A percentile compares a stretch with the other conserved stretches of the same genome.
phyloP scores from a whole-genome alignment of 371 early-diverging fungal species.

The Zychaea mexicana region DNA sequence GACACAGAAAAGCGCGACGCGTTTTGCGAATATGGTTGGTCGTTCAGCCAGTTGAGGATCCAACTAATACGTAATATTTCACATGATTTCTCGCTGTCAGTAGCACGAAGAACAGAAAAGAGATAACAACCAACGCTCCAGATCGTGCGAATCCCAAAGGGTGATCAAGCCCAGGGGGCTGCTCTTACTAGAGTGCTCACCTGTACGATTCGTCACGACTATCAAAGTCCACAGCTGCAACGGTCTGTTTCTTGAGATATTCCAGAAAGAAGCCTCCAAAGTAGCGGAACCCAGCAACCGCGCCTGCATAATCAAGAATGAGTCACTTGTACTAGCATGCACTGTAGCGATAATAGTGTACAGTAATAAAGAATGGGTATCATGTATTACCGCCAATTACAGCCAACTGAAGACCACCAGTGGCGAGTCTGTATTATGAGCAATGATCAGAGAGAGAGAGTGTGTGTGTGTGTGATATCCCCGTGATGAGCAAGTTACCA shows the following conservation, averaged over 20 bases:
- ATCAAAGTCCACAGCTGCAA: constrained; percentile 64
- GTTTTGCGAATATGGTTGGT: constrained; percentile 56
- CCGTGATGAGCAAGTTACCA: background rate
- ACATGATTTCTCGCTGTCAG: no score
- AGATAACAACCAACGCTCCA: no score
- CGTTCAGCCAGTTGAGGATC: constrained; percentile 65
- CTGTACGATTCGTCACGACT: constrained; percentile 65
- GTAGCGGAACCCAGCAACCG: constrained; percentile 43
- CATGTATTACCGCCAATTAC: constrained; percentile 38
- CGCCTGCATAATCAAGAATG: constrained; percentile 12
- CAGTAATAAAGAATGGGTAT: background rate
- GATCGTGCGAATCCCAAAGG: no score
- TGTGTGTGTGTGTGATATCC: background rate
- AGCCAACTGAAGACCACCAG: constrained; percentile 49
- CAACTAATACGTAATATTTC: constrained; percentile 25
- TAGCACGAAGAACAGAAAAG: no score
- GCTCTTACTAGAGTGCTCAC: no score
- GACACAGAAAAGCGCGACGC: constrained; percentile 65
- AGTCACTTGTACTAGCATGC: background rate
- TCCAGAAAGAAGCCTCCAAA: constrained; percentile 53
- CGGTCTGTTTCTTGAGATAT: constrained; percentile 54
- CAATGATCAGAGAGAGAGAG: background rate
- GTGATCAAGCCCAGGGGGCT: no score
- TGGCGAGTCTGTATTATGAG: constrained; percentile 45
- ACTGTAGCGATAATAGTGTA: background rate